Percentiles rank a stretch among this genome's conserved stretches.
phyloP scores from a whole-genome alignment of 2,329 filamentous ascomycete species.

The Alternaria rosae region DNA sequence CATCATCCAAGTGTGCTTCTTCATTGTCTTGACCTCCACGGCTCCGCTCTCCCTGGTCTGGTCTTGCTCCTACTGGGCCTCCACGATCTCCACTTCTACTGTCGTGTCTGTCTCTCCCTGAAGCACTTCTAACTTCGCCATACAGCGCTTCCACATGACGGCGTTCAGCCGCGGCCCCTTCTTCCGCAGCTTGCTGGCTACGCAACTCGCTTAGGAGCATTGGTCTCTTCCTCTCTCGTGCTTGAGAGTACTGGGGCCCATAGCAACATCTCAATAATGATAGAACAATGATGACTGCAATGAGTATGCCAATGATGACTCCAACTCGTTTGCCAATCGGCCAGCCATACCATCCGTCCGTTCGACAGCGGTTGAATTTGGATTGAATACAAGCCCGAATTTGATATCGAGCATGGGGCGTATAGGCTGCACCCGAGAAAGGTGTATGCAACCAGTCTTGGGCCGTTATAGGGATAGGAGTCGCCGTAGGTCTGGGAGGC shows the following conservation, averaged over 20 bases:
- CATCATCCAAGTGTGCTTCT: neutral
- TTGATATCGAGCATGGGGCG: neutral
- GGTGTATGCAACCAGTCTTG: neutral
- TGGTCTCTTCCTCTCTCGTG: neutral
- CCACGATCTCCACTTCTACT: neutral
- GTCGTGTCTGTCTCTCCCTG: neutral
- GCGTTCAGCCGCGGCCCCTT: neutral
- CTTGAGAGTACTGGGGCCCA: neutral
- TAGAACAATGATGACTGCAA: neutral
- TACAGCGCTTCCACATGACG: neutral
- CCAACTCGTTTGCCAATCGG: neutral
- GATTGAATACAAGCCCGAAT: neutral
- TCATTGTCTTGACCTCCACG: neutral
- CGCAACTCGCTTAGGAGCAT: constrained; percentile 1
- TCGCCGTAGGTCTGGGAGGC: neutral
- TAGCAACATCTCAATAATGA: neutral
- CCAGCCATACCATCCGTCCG: neutral
- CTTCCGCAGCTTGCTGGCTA: neutral
- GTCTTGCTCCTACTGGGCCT: neutral
- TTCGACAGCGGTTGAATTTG: neutral
- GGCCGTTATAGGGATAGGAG: neutral
- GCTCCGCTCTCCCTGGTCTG: neutral
- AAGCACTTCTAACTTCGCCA: neutral
- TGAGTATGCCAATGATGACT: neutral
- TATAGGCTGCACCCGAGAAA: neutral